Evolutionary conservation across 176 grass and related monocot genomes (phyloP).

Genomic region (Chrysopogon serrulatus): DNA sequence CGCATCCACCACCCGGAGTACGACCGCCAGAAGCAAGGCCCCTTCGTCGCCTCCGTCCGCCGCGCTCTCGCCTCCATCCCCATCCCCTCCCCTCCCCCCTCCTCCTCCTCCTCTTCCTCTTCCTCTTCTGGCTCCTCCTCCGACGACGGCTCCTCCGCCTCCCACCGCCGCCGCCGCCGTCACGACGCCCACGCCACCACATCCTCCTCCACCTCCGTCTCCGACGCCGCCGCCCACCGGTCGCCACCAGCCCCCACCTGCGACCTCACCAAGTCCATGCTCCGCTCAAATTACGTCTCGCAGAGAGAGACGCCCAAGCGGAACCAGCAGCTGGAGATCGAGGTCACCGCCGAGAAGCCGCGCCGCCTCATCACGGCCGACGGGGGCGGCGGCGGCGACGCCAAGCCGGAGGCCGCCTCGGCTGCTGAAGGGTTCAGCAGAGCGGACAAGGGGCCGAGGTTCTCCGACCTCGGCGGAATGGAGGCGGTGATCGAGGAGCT

Average conservation of each 20-base stretch:
- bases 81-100: neutral
- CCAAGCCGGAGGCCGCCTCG: neutral
- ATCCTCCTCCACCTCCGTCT: constrained; percentile 47
- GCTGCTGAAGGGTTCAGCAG: neutral
- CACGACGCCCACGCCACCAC: constrained; percentile 26
- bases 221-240: constrained; percentile 9
- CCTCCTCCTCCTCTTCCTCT: too few relatives aligned
- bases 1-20: constrained; percentile 45
- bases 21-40: constrained; percentile 46
- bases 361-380: constrained; percentile 28
- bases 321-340: constrained; percentile 62
- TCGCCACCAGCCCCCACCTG: constrained; percentile 23
- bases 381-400: constrained; percentile 27
- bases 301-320: constrained; percentile 33
- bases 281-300: constrained; percentile 50
- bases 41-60: constrained; percentile 41
- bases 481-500: constrained; percentile 59
- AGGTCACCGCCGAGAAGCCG: constrained; percentile 45
- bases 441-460: constrained; percentile 45
- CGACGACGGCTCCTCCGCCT: constrained; percentile 1
- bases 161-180: constrained; percentile 14
- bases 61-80: constrained; percentile 15
- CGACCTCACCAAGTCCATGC: constrained; percentile 62
- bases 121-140: neutral
- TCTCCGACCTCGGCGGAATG: constrained; percentile 74